Conservation (phyloP, 2,329 filamentous ascomycete species). For the Penicillium decumbens region DNA sequence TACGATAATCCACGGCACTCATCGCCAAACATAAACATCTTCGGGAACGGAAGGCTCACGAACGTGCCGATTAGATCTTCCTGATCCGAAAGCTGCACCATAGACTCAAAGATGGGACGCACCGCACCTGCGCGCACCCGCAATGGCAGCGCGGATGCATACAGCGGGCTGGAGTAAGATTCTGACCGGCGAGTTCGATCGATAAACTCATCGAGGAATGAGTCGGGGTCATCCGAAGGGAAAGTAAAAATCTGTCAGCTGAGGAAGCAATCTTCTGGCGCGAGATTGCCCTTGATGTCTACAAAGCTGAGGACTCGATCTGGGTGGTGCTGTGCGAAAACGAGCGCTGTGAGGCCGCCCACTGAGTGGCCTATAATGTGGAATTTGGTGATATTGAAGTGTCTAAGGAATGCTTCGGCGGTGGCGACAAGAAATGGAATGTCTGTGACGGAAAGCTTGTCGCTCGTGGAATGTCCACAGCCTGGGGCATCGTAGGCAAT, state of each 20-base stretch:
- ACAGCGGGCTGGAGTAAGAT: slow-evolving; percentile 16
- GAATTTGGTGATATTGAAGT: slow-evolving; percentile 18
- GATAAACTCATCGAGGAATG: slow-evolving; percentile 21
- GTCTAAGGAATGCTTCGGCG: slow-evolving; percentile 16
- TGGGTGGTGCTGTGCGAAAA: slow-evolving; percentile 16
- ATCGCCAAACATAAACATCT: slow-evolving; percentile 26
- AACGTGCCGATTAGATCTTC: slow-evolving; percentile 20
- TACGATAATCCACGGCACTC: slow-evolving; percentile 20
- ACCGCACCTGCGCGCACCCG: slow-evolving; percentile 18
- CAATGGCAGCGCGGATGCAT: slow-evolving; percentile 17
- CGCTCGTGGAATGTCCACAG: slow-evolving; percentile 19
- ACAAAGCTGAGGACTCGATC: slow-evolving; percentile 21
- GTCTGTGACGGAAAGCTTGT: slow-evolving; percentile 17
- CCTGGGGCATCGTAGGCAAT: slow-evolving; percentile 25
- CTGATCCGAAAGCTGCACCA: slow-evolving; percentile 22
- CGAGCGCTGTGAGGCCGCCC: slow-evolving; percentile 23
- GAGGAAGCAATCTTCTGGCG: slow-evolving; percentile 26
- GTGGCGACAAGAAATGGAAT: slow-evolving; percentile 26
- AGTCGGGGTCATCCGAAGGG: slow-evolving; percentile 9
- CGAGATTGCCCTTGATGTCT: slow-evolving; percentile 25
- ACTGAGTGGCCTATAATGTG: slow-evolving; percentile 28
- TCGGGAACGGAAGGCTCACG: slow-evolving; percentile 10
- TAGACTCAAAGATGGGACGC: slow-evolving; percentile 22
- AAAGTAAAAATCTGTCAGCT: slow-evolving; percentile 24
- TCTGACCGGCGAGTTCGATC: slow-evolving; percentile 10